Conservation (phyloP, 768 basidiomycete genomes). For the Lactifluus echinatus region DNA sequence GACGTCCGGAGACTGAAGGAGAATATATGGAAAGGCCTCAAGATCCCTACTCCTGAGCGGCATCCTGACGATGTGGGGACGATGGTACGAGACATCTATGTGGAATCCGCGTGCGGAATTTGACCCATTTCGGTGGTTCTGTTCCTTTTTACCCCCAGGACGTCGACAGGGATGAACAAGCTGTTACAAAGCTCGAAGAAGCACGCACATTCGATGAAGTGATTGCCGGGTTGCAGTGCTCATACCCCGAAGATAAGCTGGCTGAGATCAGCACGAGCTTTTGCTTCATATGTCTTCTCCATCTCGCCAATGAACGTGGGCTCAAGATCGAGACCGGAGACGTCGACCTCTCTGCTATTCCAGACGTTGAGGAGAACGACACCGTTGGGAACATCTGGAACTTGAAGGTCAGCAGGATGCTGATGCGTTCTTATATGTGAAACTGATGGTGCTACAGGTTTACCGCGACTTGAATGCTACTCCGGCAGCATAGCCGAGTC, state of each 20-base stretch:
- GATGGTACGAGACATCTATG: constrained; percentile 40
- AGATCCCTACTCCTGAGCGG: constrained; percentile 50
- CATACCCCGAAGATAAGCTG: constrained; percentile 92
- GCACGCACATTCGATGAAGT: constrained; percentile 70
- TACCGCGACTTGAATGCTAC: constrained; percentile 35
- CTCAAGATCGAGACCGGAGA: constrained; percentile 61
- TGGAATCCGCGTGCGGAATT: not conserved
- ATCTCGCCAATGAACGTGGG: constrained; percentile 95
- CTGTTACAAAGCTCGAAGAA: constrained; percentile 53
- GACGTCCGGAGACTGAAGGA: constrained; percentile 96
- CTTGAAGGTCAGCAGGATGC: constrained; percentile 45
- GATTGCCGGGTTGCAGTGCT: constrained; percentile 67
- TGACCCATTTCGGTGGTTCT: not conserved
- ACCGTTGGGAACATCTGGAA: constrained; percentile 68
- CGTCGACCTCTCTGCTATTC: constrained; percentile 29
- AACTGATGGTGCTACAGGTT: constrained; percentile 28
- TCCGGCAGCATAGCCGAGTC: constrained; percentile 22
- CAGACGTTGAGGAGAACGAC: constrained; percentile 32
- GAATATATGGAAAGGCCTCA: constrained; percentile 91
- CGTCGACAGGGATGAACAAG: constrained; percentile 37
- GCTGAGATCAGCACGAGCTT: constrained; percentile 97
- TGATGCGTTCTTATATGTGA: not conserved
- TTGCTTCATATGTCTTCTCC: constrained; percentile 97
- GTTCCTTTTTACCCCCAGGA: constrained; percentile 36
- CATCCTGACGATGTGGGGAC: constrained; percentile 35